A percentile compares a stretch with the other conserved stretches of the same genome.
phyloP scores from a whole-genome alignment of 2,329 filamentous ascomycete genomes.

The Colletotrichum lentis region DNA sequence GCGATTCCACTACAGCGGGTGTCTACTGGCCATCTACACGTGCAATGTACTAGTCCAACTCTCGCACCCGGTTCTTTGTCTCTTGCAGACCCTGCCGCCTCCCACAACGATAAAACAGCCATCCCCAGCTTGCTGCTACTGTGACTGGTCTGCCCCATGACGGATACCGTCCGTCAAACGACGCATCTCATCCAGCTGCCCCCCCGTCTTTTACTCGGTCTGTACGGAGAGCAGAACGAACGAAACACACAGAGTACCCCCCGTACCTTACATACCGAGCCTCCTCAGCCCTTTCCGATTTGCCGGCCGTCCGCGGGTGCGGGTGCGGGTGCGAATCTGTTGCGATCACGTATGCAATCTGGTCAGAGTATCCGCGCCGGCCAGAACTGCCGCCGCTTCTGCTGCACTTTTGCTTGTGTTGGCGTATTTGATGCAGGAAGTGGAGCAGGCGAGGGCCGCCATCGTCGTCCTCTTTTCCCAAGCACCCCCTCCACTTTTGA shows the following conservation, averaged over 20 bases:
- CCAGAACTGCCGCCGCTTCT: conserved; percentile 5
- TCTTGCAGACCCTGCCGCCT: conserved; percentile 24
- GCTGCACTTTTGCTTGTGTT: conserved; percentile 6
- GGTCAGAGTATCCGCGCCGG: not conserved
- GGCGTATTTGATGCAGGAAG: conserved; percentile 28
- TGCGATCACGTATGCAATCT: not conserved
- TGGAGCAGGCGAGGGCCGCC: conserved; percentile 15
- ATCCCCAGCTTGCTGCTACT: conserved; percentile 19
- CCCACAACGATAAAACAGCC: conserved; percentile 22
- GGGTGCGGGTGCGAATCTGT: conserved; percentile 1
- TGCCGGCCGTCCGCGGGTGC: not conserved
- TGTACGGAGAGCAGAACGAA: not conserved
- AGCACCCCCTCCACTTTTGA: conserved; percentile 27
- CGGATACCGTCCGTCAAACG: conserved; percentile 20
- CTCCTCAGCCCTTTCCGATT: conserved; percentile 1
- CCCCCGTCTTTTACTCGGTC: not conserved
- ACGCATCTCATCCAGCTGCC: not conserved
- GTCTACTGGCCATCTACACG: not conserved
- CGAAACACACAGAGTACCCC: not conserved
- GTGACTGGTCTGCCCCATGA: conserved; percentile 30
- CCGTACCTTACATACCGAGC: conserved; percentile 12
- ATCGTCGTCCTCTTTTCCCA: conserved; percentile 17
- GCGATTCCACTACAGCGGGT: not conserved
- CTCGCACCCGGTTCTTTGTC: conserved; percentile 18
- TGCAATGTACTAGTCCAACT: not conserved